phyloP scores from a whole-genome alignment of 148 eudicot genomes.

The Persicaria tinctoria region DNA sequence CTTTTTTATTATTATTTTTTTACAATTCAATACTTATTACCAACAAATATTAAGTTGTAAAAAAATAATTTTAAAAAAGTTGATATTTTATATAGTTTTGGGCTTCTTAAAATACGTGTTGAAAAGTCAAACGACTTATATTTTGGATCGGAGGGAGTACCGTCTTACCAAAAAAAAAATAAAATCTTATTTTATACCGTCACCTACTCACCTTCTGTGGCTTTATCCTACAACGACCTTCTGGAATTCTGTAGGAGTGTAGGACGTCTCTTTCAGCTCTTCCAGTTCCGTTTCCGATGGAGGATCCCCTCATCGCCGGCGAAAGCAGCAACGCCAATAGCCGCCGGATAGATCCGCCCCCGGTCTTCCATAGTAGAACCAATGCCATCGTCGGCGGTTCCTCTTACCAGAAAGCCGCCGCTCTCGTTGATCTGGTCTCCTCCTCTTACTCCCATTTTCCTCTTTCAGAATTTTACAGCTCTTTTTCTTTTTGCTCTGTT shows the following conservation, averaged over 20 bases:
- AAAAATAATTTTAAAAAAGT: too few species aligned
- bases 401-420: slow-evolving; percentile 70
- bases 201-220: background rate
- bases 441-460: slow-evolving; percentile 1
- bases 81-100: too few species aligned
- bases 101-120: too few species aligned
- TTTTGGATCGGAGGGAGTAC: too few species aligned
- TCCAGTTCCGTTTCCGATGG: slow-evolving; percentile 19
- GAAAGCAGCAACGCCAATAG: slow-evolving; percentile 18
- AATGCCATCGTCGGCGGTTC: slow-evolving; percentile 66
- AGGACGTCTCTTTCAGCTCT: background rate
- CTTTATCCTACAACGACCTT: background rate
- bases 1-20: too few species aligned
- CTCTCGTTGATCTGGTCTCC: slow-evolving; percentile 74
- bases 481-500: background rate
- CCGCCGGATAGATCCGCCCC: slow-evolving; percentile 1
- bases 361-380: slow-evolving; percentile 33
- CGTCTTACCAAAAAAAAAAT: too few species aligned
- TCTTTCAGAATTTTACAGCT: background rate
- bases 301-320: slow-evolving; percentile 35
- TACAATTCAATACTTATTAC: too few species aligned
- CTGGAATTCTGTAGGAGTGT: background rate
- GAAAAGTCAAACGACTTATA: too few species aligned
- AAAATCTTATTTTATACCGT: background rate
- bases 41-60: too few species aligned